Evolutionary conservation across 2,329 filamentous ascomycete genomes (phyloP).

Genomic region (Aspergillus pseudotamarii): DNA sequence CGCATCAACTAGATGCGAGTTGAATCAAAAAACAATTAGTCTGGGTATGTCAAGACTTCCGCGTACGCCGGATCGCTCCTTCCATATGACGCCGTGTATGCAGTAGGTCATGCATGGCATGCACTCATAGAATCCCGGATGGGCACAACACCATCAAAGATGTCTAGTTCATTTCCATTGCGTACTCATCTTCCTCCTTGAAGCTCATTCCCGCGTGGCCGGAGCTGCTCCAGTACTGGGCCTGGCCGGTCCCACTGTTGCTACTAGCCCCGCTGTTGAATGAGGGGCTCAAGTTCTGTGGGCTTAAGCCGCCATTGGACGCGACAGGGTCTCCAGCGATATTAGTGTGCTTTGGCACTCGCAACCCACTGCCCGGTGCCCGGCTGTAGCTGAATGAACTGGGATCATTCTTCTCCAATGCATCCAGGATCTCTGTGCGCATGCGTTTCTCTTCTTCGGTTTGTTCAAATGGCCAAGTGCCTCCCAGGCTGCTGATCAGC

Average conservation of each 20-base stretch:
- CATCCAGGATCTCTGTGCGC: slow-evolving; percentile 88
- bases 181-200: slow-evolving; percentile 93
- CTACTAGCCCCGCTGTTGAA: slow-evolving; percentile 72
- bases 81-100: slow-evolving; percentile 33
- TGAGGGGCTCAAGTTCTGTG: slow-evolving; percentile 69
- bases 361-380: slow-evolving; percentile 77
- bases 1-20: slow-evolving; percentile 33
- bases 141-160: background rate
- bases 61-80: slow-evolving; percentile 43
- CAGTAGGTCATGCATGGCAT: slow-evolving; percentile 24
- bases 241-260: slow-evolving; percentile 50
- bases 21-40: slow-evolving; percentile 9
- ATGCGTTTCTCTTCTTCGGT: slow-evolving; percentile 94
- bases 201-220: slow-evolving; percentile 68
- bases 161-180: slow-evolving; percentile 66
- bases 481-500: slow-evolving; percentile 71
- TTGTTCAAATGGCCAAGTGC: slow-evolving; percentile 75
- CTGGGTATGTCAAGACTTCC: slow-evolving; percentile 26
- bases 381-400: slow-evolving; percentile 82
- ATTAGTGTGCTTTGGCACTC: slow-evolving; percentile 92
- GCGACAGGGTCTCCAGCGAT: slow-evolving; percentile 77
- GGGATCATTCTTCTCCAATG: slow-evolving; percentile 77
- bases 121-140: slow-evolving; percentile 16
- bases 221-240: slow-evolving; percentile 56
- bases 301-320: slow-evolving; percentile 50